A percentile compares a stretch with the other conserved stretches of the same genome.
Conservation (phyloP, 495 filamentous ascomycete genomes). For the Pseudoneurospora amorphoporcata region DNA sequence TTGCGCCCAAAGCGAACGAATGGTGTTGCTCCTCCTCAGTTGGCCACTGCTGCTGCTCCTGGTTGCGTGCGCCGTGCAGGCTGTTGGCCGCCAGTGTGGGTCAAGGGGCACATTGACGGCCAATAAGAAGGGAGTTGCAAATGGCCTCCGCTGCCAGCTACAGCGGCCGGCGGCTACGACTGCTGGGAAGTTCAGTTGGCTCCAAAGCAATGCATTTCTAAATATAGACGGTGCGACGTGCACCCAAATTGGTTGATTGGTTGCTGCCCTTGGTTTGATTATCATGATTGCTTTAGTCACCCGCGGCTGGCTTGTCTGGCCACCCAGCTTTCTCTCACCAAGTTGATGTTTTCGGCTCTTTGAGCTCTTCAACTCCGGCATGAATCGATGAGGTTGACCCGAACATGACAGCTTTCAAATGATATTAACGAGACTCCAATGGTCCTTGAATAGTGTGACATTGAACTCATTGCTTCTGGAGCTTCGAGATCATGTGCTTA, state of each 20-base stretch:
- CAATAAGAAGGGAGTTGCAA: neutral
- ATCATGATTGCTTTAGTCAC: neutral
- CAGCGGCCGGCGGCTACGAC: neutral
- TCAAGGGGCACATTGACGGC: neutral
- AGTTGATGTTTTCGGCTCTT: neutral
- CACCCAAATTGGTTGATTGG: neutral
- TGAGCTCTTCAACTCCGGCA: neutral
- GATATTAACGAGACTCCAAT: neutral
- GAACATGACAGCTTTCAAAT: neutral
- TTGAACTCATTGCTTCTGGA: neutral
- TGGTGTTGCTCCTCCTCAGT: neutral
- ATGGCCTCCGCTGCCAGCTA: neutral
- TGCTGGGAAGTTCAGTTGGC: neutral
- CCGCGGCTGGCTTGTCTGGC: neutral
- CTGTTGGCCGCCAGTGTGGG: neutral
- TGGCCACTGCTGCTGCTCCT: neutral
- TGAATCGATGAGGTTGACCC: neutral
- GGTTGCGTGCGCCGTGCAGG: neutral
- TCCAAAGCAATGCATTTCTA: neutral
- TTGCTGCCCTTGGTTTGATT: neutral
- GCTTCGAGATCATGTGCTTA: neutral
- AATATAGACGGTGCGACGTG: neutral
- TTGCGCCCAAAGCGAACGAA: neutral
- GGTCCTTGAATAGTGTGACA: neutral
- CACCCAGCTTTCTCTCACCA: neutral